Evolutionary conservation across 2,329 filamentous ascomycete genomes (phyloP).

Genomic region (Aurifilum marmelostoma): DNA sequence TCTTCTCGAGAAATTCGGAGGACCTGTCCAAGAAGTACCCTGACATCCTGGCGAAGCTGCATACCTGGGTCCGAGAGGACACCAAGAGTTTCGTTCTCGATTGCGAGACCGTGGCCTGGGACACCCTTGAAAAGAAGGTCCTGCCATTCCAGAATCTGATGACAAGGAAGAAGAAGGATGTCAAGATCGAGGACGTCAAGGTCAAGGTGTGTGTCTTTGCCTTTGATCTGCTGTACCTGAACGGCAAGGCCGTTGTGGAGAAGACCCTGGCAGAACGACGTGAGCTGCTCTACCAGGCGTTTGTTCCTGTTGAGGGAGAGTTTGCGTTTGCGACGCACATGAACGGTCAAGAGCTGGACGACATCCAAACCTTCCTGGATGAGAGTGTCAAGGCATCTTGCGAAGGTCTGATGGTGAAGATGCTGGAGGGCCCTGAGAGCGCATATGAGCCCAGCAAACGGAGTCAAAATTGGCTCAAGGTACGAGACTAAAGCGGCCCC

Average conservation of each 20-base stretch:
- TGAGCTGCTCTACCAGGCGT: constrained; percentile 72
- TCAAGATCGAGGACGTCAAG: constrained; percentile 92
- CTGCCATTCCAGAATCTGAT: constrained; percentile 97
- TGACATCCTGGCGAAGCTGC: constrained; percentile 86
- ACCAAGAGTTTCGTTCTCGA: constrained; percentile 98
- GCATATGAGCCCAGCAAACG: constrained; percentile 96
- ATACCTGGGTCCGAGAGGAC: constrained; percentile 84
- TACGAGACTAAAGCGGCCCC: constrained; percentile 44
- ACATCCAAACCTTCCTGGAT: constrained; percentile 90
- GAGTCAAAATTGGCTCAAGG: constrained; percentile 97
- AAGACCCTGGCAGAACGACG: constrained; percentile 84
- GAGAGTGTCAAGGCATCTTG: constrained; percentile 95
- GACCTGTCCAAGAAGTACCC: constrained; percentile 97
- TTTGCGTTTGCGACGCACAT: constrained; percentile 88
- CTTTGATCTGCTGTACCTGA: constrained; percentile 91
- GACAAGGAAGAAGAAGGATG: constrained; percentile 97
- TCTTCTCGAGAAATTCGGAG: constrained; percentile 97
- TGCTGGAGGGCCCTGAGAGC: constrained; percentile 91
- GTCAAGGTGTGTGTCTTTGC: constrained; percentile 97
- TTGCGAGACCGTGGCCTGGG: constrained; percentile 97
- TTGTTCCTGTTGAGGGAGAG: constrained; percentile 81
- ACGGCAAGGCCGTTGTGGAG: constrained; percentile 86
- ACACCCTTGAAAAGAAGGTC: constrained; percentile 91
- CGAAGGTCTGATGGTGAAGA: constrained; percentile 99
- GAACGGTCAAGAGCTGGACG: constrained; percentile 85